Evolutionary conservation across 208 protist genomes (phyloP), one percentile per base, ranked within the genome.

Genomic region (Leishmania tarentolae): DNA sequence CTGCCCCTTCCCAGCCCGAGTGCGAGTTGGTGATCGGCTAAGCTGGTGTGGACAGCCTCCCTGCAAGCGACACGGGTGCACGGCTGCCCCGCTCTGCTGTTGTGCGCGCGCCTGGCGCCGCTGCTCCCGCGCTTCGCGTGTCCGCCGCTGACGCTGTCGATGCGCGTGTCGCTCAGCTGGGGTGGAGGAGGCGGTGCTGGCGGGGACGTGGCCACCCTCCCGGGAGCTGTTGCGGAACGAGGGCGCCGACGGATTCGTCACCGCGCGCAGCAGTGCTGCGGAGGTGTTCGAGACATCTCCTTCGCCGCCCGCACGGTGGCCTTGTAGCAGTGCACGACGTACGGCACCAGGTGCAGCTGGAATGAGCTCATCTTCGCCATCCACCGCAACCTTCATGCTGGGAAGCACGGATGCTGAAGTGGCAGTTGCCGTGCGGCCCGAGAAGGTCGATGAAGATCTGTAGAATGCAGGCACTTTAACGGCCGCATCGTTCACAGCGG

Each of bases 1-100:
- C 66, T 75, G 47, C n/a, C 37, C 17, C 35, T 28, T 21, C 4
- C 0, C 66, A 47, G 7, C 31, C 17, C 37, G n/a, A 46, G 66
- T 17, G 78, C 47, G 80, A 4, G 50, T 50, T 6, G 40, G 69
- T 44, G 8, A 28, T 50, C 28, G 71, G 72, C 53, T 15, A 56
- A 52, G 69, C 28, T 65, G 46, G n/a, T 59, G 65, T 21, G 52
- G 50, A 74, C 90, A 90, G 17, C 87, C 86, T 19, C 87, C 91
- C 68, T 94, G 91, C 19, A 91, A 50, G 8, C 68, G 63, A 53
- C 91, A 94, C 5, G 91, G 91, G 71, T 94, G 91, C 46, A 76
- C 11, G 3, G 83, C 35, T 42, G 44, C 3, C 4, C 82, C 87
- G 52, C 74, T 79, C 76, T 66, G 37, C 52, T 81, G 53, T 47